Evolutionary conservation across 352 stramenopile genomes (phyloP).

Genomic region (Globisporangium uncinulatum): DNA sequence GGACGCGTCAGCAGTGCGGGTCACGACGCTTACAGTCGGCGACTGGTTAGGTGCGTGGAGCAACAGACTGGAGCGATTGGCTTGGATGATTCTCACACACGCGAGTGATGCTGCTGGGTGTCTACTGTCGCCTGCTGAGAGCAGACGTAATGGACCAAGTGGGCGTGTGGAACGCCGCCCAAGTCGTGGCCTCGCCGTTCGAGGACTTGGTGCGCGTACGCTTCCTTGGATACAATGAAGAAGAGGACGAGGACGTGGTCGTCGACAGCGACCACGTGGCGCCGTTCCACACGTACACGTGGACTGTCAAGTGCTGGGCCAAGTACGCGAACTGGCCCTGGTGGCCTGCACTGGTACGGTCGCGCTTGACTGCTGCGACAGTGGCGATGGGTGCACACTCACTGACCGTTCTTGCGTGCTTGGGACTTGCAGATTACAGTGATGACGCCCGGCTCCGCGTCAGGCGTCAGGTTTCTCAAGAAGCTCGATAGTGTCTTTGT

Average conservation of each 20-base stretch:
- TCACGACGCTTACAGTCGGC: constrained; percentile 2
- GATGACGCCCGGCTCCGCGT: constrained; percentile 31
- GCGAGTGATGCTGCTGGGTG: too few relatives aligned
- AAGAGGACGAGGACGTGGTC: constrained; percentile 53
- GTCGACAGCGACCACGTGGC: constrained; percentile 42
- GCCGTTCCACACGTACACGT: constrained; percentile 76
- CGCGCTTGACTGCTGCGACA: neutral
- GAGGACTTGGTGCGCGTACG: constrained; percentile 16
- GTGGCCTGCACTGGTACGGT: constrained; percentile 61
- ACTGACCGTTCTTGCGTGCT: neutral
- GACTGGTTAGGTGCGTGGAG: constrained; percentile 6
- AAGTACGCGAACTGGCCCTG: constrained; percentile 77
- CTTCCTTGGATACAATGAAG: constrained; percentile 49
- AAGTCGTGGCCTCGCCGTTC: neutral
- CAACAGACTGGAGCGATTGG: neutral
- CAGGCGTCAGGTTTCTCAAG: constrained; percentile 25
- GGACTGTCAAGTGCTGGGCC: constrained; percentile 73
- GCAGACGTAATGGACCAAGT: constrained; percentile 10
- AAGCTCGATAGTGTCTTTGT: constrained; percentile 32
- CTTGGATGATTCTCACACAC: neutral
- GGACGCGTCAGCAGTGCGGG: neutral
- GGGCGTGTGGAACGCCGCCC: constrained; percentile 8
- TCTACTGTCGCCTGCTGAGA: neutral
- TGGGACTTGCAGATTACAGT: constrained; percentile 41
- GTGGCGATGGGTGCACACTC: neutral